These are phyloP conservation scores for Quercus ilex DNA, from an alignment of 306 rosid genomes.

Conservation along the genomic window DNA sequence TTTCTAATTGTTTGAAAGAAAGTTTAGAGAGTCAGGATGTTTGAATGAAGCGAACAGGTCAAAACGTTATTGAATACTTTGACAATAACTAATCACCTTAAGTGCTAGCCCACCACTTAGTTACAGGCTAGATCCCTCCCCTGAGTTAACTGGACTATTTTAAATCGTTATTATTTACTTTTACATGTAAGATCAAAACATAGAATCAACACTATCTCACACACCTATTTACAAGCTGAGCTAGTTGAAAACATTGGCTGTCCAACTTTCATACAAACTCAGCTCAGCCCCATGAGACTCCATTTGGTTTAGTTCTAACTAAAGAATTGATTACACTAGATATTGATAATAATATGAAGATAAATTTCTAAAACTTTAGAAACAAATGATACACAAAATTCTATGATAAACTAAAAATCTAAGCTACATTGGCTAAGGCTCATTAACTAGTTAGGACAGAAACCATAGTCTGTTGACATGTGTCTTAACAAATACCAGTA, in stretches of 20 bases:
- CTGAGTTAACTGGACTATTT: neutral
- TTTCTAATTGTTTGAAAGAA: neutral
- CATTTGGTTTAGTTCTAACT: neutral
- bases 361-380: neutral
- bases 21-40: too few species aligned
- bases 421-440: neutral
- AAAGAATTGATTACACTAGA: neutral
- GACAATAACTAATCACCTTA: neutral
- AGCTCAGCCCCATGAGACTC: neutral
- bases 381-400: neutral
- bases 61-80: neutral
- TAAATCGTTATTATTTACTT: neutral
- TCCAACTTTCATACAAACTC: neutral
- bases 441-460: neutral
- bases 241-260: neutral
- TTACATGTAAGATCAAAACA: neutral
- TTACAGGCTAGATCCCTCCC: neutral
- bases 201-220: neutral
- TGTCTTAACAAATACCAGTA: neutral
- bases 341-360: neutral
- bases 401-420: neutral
- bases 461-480: neutral
- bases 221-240: neutral
- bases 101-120: neutral
- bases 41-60: neutral